phyloP scores from a whole-genome alignment of 2,329 filamentous ascomycete species.

The Xylaria sp. region DNA sequence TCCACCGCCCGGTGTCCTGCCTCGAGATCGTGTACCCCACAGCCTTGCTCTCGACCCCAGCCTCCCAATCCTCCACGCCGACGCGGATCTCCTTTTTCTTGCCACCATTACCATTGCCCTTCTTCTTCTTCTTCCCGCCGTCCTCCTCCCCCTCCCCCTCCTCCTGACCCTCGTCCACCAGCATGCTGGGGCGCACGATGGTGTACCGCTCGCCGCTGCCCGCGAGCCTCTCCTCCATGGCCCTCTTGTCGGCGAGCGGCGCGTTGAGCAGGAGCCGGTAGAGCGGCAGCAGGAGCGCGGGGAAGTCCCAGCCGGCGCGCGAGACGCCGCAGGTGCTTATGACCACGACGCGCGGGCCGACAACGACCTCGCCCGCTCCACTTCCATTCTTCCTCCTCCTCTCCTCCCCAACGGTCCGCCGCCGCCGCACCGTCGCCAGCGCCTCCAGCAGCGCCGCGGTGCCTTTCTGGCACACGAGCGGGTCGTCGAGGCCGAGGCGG shows the following conservation, averaged over 20 bases:
- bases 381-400: slow-evolving; percentile 1
- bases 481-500: slow-evolving; percentile 47
- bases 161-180: no score
- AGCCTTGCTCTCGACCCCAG: slow-evolving; percentile 37
- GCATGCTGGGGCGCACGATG: slow-evolving; percentile 43
- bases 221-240: slow-evolving; percentile 45
- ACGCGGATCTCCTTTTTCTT: slow-evolving; percentile 37
- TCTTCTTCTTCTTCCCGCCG: no score
- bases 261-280: slow-evolving; percentile 46
- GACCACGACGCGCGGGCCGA: slow-evolving; percentile 42
- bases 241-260: slow-evolving; percentile 52
- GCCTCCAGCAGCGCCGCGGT: slow-evolving; percentile 47
- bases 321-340: slow-evolving; percentile 49
- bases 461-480: slow-evolving; percentile 50
- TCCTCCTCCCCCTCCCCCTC: no score
- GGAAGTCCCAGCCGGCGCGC: slow-evolving; percentile 44
- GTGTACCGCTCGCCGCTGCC: slow-evolving; percentile 39
- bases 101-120: slow-evolving; percentile 29
- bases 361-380: slow-evolving; percentile 3
- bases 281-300: slow-evolving; percentile 46
- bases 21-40: slow-evolving; percentile 52
- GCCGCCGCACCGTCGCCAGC: slow-evolving; percentile 35
- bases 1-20: slow-evolving; percentile 52
- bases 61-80: slow-evolving; percentile 43
- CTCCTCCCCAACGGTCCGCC: no score